phyloP scores from a whole-genome alignment of 495 filamentous ascomycete species.

The Aspergillus biplanus region DNA sequence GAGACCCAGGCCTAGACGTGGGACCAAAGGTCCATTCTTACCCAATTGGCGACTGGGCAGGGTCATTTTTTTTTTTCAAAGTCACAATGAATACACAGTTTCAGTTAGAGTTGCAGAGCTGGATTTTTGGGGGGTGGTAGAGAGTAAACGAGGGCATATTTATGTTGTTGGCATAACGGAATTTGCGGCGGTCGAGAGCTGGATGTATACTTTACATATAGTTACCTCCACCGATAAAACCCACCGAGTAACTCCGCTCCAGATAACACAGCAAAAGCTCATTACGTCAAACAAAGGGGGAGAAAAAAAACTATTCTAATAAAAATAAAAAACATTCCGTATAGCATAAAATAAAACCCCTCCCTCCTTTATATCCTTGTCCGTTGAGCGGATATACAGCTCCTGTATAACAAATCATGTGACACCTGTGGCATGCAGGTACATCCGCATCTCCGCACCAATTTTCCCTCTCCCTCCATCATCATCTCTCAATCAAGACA shows the following conservation, averaged over 20 bases:
- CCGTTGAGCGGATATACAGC: not conserved
- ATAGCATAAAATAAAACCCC: not conserved
- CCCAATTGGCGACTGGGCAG: conserved; percentile 52
- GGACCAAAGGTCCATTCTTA: conserved; percentile 56
- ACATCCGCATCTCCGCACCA: no score
- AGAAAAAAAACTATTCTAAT: not conserved
- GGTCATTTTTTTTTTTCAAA: no score
- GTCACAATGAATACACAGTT: no score
- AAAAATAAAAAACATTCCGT: not conserved
- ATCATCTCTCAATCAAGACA: no score
- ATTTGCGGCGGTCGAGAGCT: not conserved
- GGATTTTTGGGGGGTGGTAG: not conserved
- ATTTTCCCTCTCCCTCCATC: no score
- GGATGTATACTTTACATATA: not conserved
- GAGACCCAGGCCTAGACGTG: conserved; percentile 57
- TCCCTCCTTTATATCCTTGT: not conserved
- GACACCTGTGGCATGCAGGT: no score
- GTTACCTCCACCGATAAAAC: not conserved
- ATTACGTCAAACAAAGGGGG: not conserved
- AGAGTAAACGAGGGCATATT: not conserved
- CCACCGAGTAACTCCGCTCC: not conserved
- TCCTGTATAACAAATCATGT: no score
- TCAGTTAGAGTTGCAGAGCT: no score
- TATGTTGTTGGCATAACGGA: not conserved
- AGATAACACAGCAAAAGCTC: no score